Evolutionary conservation across 108 stramenopile genomes (phyloP).

Genomic region (Skeletonema menzelii): DNA sequence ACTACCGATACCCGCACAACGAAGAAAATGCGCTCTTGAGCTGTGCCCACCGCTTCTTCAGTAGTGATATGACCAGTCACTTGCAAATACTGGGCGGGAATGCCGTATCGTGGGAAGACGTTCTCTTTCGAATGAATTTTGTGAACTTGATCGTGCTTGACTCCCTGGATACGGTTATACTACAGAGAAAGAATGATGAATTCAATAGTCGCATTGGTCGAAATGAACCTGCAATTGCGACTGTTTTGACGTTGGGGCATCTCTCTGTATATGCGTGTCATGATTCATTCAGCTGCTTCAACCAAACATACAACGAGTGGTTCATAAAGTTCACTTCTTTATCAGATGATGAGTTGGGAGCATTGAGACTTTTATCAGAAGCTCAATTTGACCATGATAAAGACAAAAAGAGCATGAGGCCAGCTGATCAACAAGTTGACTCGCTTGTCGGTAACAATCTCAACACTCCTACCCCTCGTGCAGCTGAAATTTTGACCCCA

Average conservation of each 20-base stretch:
- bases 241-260: slow-evolving; percentile 55
- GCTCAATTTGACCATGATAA: slow-evolving; percentile 2
- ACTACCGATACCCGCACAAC: slow-evolving; percentile 50
- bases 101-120: slow-evolving; percentile 40
- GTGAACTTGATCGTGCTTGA: slow-evolving; percentile 64
- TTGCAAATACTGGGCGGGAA: slow-evolving; percentile 4
- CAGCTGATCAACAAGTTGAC: neutral
- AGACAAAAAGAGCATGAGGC: neutral
- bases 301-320: slow-evolving; percentile 63
- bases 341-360: slow-evolving; percentile 49
- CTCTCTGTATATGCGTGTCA: slow-evolving; percentile 63
- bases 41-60: slow-evolving; percentile 32
- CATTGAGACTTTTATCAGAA: slow-evolving; percentile 23
- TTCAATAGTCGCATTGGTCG: neutral
- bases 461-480: neutral
- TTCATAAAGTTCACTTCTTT: slow-evolving; percentile 51
- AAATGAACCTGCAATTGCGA: slow-evolving; percentile 46
- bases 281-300: slow-evolving; percentile 81
- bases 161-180: slow-evolving; percentile 55
- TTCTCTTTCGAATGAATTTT: slow-evolving; percentile 59
- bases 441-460: neutral
- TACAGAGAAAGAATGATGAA: slow-evolving; percentile 7
- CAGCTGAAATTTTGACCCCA: neutral
- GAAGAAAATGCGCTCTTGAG: slow-evolving; percentile 61
- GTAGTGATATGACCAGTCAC: slow-evolving; percentile 1